Base-by-base conservation (phyloP, 2,329 filamentous ascomycete genomes). In the Ceratocystis harringtonii region DNA sequence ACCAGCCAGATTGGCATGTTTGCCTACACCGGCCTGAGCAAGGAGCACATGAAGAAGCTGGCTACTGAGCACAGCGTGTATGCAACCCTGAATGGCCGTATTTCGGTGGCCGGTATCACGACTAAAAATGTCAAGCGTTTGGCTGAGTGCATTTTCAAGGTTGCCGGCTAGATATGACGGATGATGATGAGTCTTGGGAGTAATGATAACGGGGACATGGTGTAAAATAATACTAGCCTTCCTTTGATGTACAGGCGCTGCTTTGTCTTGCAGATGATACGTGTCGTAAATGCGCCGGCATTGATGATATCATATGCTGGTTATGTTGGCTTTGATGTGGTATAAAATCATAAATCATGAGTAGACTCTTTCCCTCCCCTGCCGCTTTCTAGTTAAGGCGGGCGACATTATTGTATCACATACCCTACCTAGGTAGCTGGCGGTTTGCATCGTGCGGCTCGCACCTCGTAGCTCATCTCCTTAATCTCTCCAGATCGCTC, bases 1-100 rank as follows among this genome's bases (percentile, higher is more conserved):
- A 97, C 94, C 71, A 92, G 83, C 78, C 90, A 95, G 84, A 99
- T 99, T 73, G 94, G 94, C 79, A 99, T 99, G 94, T 99, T 99
- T 74, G 92, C 94, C 71, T 99, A 95, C 83, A 99, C 94, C 63
- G 94, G 94, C 68, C 80, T 99, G 72, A 92, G 82, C 72, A 80
- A 92, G 65, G 87, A 92, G 78, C 89, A 96, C 80, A 96, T 97
- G 90, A 88, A 92, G 65, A 80, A 80, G 72, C 82, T 99, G 69
- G 90, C 92, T 70, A 91, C 95, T 81, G 90, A 97, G 81, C 90
- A 94, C 83, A 96, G 90, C 68, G 92, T 99, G 72, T 99, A 99
- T 76, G 92, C 92, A 70, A 97, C 94, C 77, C 94, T 90, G 81
- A 88, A 94, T 74, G 89, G 89, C 71, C 84, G 89, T 73, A 94